These are phyloP conservation scores for Theileria orientalis DNA, from an alignment of 169 alveolate species.

Conservation along the genomic window DNA sequence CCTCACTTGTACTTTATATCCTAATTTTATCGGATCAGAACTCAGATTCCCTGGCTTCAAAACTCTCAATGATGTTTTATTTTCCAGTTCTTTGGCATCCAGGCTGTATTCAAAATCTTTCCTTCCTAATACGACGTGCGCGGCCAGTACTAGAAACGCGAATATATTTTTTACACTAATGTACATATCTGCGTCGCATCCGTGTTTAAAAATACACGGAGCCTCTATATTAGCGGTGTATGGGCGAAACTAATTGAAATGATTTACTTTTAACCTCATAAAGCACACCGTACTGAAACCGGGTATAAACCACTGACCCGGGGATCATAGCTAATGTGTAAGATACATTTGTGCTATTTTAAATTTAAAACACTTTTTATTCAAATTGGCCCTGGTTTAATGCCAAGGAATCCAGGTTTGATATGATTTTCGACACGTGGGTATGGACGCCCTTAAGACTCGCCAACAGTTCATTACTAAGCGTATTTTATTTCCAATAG, in stretches of 20 bases:
- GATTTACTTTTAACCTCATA: neutral
- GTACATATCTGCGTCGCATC: neutral
- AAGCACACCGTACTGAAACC: neutral
- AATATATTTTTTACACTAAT: neutral
- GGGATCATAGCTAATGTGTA: too few relatives aligned
- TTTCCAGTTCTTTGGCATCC: slow-evolving; percentile 11
- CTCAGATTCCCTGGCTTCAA: slow-evolving; percentile 45
- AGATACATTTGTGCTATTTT: neutral
- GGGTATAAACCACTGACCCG: too few relatives aligned
- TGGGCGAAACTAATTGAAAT: neutral
- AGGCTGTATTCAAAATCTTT: slow-evolving; percentile 21
- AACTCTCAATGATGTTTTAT: slow-evolving; percentile 27
- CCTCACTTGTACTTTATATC: slow-evolving; percentile 23
- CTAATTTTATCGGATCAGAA: slow-evolving; percentile 14
- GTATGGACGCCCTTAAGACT: neutral
- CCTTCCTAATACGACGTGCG: neutral
- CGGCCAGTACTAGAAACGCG: neutral
- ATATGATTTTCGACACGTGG: neutral
- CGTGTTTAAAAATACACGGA: neutral
- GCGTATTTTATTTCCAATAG: neutral
- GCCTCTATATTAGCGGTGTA: neutral
- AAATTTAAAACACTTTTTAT: neutral
- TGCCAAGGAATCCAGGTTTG: neutral
- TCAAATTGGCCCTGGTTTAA: neutral
- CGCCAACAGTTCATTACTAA: slow-evolving; percentile 2